Percentiles rank a stretch among this genome's conserved stretches.
Evolutionary conservation across 805 yeast genomes (phyloP).

Genomic region (Lipomyces anomalus): DNA sequence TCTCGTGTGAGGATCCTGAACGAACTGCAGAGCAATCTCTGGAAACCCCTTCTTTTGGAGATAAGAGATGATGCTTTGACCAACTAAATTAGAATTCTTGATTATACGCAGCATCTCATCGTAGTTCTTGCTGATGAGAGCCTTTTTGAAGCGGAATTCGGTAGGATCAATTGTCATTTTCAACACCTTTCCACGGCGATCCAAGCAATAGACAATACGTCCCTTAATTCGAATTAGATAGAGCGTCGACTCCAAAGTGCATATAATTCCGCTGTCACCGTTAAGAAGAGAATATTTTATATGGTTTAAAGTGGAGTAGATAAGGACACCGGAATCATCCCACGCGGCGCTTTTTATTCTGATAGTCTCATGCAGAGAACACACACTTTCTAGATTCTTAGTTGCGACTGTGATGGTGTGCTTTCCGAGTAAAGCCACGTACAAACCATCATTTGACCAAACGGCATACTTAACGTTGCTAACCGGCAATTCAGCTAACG

Average conservation of each 20-base stretch:
- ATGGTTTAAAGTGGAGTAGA: conserved; percentile 92
- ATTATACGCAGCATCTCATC: conserved; percentile 87
- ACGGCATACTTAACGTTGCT: conserved; percentile 79
- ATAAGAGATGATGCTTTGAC: conserved; percentile 94
- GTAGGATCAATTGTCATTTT: conserved; percentile 83
- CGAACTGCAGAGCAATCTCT: conserved; percentile 94
- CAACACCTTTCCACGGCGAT: conserved; percentile 80
- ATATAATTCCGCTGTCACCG: conserved; percentile 93
- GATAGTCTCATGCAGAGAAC: conserved; percentile 92
- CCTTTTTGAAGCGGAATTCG: conserved; percentile 92
- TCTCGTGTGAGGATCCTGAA: conserved; percentile 91
- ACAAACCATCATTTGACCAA: conserved; percentile 85
- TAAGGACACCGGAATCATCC: conserved; percentile 89
- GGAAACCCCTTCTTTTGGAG: conserved; percentile 94
- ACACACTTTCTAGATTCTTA: conserved; percentile 66
- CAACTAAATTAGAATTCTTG: conserved; percentile 83
- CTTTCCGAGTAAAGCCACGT: conserved; percentile 81
- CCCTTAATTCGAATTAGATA: conserved; percentile 72
- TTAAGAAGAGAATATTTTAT: conserved; percentile 87
- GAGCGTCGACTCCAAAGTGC: conserved; percentile 82
- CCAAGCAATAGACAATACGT: conserved; percentile 69
- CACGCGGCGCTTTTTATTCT: conserved; percentile 95
- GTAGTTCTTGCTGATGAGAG: conserved; percentile 83
- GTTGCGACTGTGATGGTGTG: conserved; percentile 88
- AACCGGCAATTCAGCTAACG: conserved; percentile 59